A percentile compares a stretch with the other conserved stretches of the same genome.
phyloP scores from a whole-genome alignment of 106 monocot species.

The Gastrodia elata region DNA sequence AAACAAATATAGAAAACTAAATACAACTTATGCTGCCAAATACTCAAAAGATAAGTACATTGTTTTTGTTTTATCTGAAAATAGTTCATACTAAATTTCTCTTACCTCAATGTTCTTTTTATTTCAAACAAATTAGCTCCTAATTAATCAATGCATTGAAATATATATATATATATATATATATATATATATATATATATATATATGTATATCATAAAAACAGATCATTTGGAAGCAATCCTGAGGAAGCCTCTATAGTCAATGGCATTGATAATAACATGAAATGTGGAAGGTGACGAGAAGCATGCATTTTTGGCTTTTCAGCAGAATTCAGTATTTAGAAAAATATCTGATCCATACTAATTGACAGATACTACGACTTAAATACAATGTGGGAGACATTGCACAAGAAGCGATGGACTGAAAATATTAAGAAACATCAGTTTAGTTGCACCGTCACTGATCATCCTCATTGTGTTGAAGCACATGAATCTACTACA shows the following conservation, averaged over 20 bases:
- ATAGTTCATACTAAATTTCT: too few species aligned
- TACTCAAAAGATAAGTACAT: too few species aligned
- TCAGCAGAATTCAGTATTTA: not conserved
- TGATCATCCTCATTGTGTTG: slow-evolving; percentile 7
- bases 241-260: slow-evolving; percentile 1
- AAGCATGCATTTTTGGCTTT: not conserved
- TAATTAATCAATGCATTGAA: not conserved
- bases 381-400: slow-evolving; percentile 16
- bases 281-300: slow-evolving; percentile 19
- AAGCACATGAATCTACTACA: not conserved
- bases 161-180: not conserved
- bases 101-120: too few species aligned
- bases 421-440: slow-evolving; percentile 6
- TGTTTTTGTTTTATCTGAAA: too few species aligned
- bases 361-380: slow-evolving; percentile 10
- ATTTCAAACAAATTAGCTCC: too few species aligned
- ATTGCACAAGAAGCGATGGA: slow-evolving; percentile 24
- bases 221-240: slow-evolving; percentile 11
- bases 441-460: not conserved
- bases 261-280: slow-evolving; percentile 4
- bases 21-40: too few species aligned
- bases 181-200: not conserved
- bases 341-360: slow-evolving; percentile 3
- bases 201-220: slow-evolving; percentile 1
- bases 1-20: too few species aligned